Evolutionary conservation across 371 early-diverging fungal species (phyloP).

Genomic region (Rhizomucor miehei): DNA sequence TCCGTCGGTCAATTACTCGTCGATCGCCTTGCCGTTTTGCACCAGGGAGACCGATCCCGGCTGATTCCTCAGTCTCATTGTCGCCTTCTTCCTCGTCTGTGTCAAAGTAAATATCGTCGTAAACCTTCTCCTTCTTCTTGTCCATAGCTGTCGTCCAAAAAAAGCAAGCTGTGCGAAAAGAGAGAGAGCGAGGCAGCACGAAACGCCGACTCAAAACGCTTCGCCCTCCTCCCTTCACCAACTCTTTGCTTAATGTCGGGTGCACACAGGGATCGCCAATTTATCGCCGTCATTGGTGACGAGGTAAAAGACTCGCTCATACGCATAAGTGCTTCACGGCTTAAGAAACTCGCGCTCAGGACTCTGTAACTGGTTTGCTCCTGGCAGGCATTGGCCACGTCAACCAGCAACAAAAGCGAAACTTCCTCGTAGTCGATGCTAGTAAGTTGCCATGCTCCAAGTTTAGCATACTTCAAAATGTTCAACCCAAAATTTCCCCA

Average conservation of each 20-base stretch:
- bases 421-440: slow-evolving; percentile 94
- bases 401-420: slow-evolving; percentile 77
- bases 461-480: background rate
- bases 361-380: slow-evolving; percentile 96
- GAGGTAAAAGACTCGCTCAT: slow-evolving; percentile 60
- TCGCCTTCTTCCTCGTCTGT: slow-evolving; percentile 6
- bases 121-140: slow-evolving; percentile 1
- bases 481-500: slow-evolving; percentile 18
- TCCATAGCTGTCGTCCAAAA: too few relatives aligned
- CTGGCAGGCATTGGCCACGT: slow-evolving; percentile 97
- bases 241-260: slow-evolving; percentile 25
- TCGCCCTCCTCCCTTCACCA: background rate
- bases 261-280: slow-evolving; percentile 71
- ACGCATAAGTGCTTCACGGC: background rate
- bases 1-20: slow-evolving; percentile 15
- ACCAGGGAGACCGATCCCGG: slow-evolving; percentile 3
- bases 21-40: slow-evolving; percentile 1
- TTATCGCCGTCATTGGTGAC: slow-evolving; percentile 96
- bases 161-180: too few relatives aligned
- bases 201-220: slow-evolving; percentile 18
- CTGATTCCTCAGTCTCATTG: background rate
- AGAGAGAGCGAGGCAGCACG: slow-evolving; percentile 48
- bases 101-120: slow-evolving; percentile 7
- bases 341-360: slow-evolving; percentile 45
- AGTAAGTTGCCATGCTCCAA: slow-evolving; percentile 81